Conservation (phyloP, 2,329 filamentous ascomycete genomes). For the Ceratocystis smalleyi region DNA sequence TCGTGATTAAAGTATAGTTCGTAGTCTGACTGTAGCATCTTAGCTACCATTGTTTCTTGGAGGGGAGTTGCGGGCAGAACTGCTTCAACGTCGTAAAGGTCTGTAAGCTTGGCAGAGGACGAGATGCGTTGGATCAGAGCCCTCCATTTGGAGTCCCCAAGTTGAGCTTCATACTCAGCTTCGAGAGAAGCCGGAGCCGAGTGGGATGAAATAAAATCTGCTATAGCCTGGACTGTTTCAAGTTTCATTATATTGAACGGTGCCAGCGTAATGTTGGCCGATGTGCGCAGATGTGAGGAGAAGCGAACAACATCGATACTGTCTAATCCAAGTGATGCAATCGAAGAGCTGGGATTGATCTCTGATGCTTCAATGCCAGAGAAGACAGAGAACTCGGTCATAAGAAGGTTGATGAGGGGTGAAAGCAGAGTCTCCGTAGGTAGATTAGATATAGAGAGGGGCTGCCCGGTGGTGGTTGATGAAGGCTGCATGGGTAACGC, state of each 20-base stretch:
- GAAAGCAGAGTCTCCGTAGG: background rate
- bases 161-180: conserved; percentile 19
- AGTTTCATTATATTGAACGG: conserved; percentile 65
- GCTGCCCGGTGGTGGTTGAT: background rate
- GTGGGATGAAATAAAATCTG: background rate
- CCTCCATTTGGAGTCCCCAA: background rate
- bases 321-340: conserved; percentile 75
- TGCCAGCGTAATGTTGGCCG: conserved; percentile 38
- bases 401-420: background rate
- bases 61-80: conserved; percentile 64
- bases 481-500: background rate
- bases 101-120: background rate
- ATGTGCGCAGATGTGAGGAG: conserved; percentile 50
- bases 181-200: background rate
- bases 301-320: conserved; percentile 86
- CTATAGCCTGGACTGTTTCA: conserved; percentile 51
- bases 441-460: background rate
- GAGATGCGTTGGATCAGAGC: background rate
- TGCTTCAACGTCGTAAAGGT: conserved; percentile 30
- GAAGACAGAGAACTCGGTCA: conserved; percentile 26
- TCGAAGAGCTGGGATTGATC: conserved; percentile 44
- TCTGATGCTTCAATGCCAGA: conserved; percentile 35
- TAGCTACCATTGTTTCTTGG: conserved; percentile 73
- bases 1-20: conserved; percentile 76
- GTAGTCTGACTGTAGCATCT: conserved; percentile 63